Base-by-base conservation (phyloP, 257 asterid genomes). In the Rhazya stricta region DNA sequence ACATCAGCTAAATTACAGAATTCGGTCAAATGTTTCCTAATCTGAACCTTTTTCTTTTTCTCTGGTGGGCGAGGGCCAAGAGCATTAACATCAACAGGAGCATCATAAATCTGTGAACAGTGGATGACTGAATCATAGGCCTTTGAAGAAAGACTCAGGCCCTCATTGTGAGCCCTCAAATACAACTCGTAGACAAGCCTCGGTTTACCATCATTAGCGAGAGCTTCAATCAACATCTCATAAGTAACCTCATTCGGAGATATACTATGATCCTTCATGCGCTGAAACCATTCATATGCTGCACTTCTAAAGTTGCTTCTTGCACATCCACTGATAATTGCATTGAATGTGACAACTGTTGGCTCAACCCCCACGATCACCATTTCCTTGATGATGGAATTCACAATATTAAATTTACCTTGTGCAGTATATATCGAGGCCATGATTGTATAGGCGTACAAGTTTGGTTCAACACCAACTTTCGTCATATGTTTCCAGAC, bases 401-500 rank as follows among this genome's bases (percentile, higher is more conserved):
- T 87, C 39, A 95, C 92, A 3, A 71, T 72, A n/a, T 91, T 87
- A 11, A 86, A 89, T 62, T 86, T 85, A 25, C 91, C 92, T 71
- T 83, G 93, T 57, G 86, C 88, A 0, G 97, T 84, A 67, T 91
- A 77, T 29, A 92, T 81, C 8, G 99, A 90, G 67, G 99, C 97
- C 97, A 94, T 83, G 74, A 91, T 94, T 4, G 99, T 94, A 81
- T 94, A 94, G 18, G 96, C 91, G 66, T 95, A 88, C 43, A 92
- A 48, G 63, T 95, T 95, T 30, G 99, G 96, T 66, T 83, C 74
- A 0, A 91, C 79, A 0, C 97, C 97, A 3, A 91, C 83, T 80
- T 84, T 92, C 2, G 77, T 11, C 98, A 92, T 95, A 75, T 95
- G 99, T 62, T 92, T 84, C 99, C 98, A 95, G 9, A 95, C 99